Evolutionary conservation across 1,284 basidiomycete species (phyloP), one percentile per base, ranked within the genome.

Genomic region (Trametes hirsuta): DNA sequence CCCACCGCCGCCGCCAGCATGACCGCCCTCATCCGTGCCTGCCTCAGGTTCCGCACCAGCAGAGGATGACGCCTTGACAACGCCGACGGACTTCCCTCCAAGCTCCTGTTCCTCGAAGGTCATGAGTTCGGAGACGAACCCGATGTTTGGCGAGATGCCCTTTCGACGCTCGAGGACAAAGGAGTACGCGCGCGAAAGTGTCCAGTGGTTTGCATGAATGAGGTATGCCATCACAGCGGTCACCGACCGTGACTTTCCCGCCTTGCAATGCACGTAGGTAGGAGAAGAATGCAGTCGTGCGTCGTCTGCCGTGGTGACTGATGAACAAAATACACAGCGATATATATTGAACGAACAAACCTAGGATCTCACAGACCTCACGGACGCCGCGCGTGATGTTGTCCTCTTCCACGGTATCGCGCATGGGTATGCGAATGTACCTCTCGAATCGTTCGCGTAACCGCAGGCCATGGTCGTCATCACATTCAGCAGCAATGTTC

Each of bases 101-200:
- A 96, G 81, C 70, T 95, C 93, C 68, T 88, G 83, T 72, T 97
- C 93, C 76, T 98, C 96, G 71, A 95, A 98, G 50, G 87, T 90
- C 95, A 98, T 98, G 45, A 98, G 83, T 75, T 98, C 96, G 12
- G 93, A 94, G 36, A 98, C 94, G 74, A 98, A 98, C 6, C 96
- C 96, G 66, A 99, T 98, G 73, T 98, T 98, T 9, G 97, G 96
- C n/a, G 91, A 95, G 66, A 98, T 95, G 65, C 91, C 93, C 66
- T 91, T 91, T 47, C 97, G 85, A 9, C 94, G 85, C 69, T 96
- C 94, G 42, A 93, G 83, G 22, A 98, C 96, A 71, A 94, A 96
- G 1, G 88, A 80, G 72, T 98, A 98, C 0, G 96, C 93, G 52
- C 87, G 87, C 34, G 93, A 91, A 50, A 98, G 83, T 8, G 94